Evolutionary conservation across 495 filamentous ascomycete genomes (phyloP).

Genomic region (Hypoxylon subgilvum): DNA sequence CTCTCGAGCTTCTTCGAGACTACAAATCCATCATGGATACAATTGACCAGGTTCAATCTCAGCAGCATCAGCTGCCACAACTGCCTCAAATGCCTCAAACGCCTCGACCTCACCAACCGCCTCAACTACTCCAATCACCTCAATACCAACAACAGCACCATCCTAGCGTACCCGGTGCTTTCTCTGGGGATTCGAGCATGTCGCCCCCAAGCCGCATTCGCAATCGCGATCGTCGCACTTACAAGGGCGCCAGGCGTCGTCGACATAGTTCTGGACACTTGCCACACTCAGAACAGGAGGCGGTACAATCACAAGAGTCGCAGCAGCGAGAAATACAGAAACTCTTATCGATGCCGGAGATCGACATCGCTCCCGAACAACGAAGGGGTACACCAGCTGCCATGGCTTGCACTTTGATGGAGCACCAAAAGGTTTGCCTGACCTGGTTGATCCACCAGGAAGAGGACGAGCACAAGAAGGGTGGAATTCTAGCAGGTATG

Average conservation of each 20-base stretch:
- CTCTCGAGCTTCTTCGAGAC: slow-evolving; percentile 5
- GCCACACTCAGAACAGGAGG: no score
- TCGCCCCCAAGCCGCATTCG: neutral
- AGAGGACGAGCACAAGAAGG: slow-evolving; percentile 68
- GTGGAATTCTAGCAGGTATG: slow-evolving; percentile 73
- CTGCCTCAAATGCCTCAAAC: neutral
- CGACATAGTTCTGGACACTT: neutral
- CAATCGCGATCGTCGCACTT: neutral
- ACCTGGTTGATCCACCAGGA: slow-evolving; percentile 83
- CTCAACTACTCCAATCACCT: neutral
- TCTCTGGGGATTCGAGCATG: no score
- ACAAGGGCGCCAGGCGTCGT: neutral
- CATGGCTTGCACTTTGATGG: slow-evolving; percentile 70
- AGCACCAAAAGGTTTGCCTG: slow-evolving; percentile 83
- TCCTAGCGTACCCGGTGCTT: neutral
- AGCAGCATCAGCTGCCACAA: neutral
- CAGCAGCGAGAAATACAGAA: slow-evolving; percentile 23
- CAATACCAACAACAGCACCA: neutral
- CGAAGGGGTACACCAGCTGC: slow-evolving; percentile 62
- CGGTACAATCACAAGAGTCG: no score
- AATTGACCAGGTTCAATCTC: slow-evolving; percentile 2
- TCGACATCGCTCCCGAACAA: slow-evolving; percentile 32
- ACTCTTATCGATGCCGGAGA: slow-evolving; percentile 31
- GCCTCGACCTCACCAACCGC: neutral
- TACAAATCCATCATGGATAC: neutral